These are phyloP conservation scores for Mycena sanguinolenta DNA, from an alignment of 768 basidiomycete genomes.

Conservation along the genomic window DNA sequence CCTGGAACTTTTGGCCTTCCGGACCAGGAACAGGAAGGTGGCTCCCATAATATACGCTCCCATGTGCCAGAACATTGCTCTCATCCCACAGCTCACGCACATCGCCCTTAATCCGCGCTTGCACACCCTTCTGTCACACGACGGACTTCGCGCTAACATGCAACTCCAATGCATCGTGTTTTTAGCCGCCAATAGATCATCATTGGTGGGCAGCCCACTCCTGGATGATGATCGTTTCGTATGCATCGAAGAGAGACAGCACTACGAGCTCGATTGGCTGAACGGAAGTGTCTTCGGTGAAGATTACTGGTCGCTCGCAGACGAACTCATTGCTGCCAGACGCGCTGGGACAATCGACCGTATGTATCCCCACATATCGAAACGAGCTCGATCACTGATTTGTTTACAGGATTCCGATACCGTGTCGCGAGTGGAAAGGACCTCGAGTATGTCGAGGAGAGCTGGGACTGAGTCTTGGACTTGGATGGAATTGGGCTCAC, in stretches of 20 bases:
- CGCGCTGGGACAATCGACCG: neutral
- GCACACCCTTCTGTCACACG: neutral
- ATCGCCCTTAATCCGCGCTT: neutral
- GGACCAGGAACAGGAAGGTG: neutral
- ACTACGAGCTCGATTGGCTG: neutral
- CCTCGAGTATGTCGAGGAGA: too few species aligned
- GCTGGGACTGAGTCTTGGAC: too few species aligned
- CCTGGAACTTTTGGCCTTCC: neutral
- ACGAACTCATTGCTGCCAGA: neutral
- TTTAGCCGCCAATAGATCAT: neutral
- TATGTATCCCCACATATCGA: neutral
- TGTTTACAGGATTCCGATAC: too few species aligned
- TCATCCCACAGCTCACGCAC: constrained; percentile 1
- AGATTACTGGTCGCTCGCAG: neutral
- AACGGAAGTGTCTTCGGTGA: neutral
- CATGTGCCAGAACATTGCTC: neutral
- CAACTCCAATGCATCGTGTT: neutral
- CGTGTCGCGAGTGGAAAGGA: too few species aligned
- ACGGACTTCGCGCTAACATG: neutral
- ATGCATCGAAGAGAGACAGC: too few species aligned
- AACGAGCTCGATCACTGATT: too few species aligned
- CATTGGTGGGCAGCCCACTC: too few species aligned
- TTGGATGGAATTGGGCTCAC: too few species aligned
- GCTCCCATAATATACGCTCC: neutral
- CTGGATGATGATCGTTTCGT: too few species aligned